These are phyloP conservation scores for Pythium dissimile DNA, from an alignment of 352 stramenopile species.

Conservation along the genomic window DNA sequence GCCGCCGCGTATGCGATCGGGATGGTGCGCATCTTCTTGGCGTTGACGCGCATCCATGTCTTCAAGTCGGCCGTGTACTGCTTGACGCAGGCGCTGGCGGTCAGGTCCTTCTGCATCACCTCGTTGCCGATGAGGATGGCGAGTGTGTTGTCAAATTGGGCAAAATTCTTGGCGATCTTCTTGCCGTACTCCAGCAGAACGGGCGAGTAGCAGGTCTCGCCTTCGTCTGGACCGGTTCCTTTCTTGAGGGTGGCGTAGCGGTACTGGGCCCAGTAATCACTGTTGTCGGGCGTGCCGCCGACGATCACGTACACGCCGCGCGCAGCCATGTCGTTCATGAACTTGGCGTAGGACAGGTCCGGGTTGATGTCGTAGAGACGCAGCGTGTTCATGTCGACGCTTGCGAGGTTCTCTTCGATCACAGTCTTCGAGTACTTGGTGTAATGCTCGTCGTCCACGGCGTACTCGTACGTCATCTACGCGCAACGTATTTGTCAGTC, in stretches of 20 bases:
- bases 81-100: slow-evolving; percentile 78
- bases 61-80: slow-evolving; percentile 81
- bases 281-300: slow-evolving; percentile 77
- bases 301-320: slow-evolving; percentile 82
- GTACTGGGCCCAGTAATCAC: slow-evolving; percentile 83
- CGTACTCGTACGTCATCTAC: slow-evolving; percentile 88
- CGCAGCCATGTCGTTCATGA: slow-evolving; percentile 82
- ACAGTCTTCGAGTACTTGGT: slow-evolving; percentile 80
- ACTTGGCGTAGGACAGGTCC: slow-evolving; percentile 76
- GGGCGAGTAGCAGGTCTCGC: slow-evolving; percentile 82
- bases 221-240: slow-evolving; percentile 52
- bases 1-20: slow-evolving; percentile 80
- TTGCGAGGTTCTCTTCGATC: slow-evolving; percentile 60
- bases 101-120: slow-evolving; percentile 87
- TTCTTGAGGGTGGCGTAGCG: slow-evolving; percentile 48
- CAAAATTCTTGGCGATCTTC: slow-evolving; percentile 84
- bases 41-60: slow-evolving; percentile 86
- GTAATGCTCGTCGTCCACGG: slow-evolving; percentile 84
- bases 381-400: slow-evolving; percentile 82
- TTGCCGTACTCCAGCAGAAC: slow-evolving; percentile 86
- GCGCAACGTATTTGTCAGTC: background rate
- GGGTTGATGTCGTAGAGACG: slow-evolving; percentile 89
- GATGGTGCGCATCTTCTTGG: slow-evolving; percentile 77
- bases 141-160: slow-evolving; percentile 84
- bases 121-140: slow-evolving; percentile 84